Evolutionary conservation across 495 filamentous ascomycete species (phyloP), one percentile per base, ranked within the genome.

Genomic region (Podospora conica): DNA sequence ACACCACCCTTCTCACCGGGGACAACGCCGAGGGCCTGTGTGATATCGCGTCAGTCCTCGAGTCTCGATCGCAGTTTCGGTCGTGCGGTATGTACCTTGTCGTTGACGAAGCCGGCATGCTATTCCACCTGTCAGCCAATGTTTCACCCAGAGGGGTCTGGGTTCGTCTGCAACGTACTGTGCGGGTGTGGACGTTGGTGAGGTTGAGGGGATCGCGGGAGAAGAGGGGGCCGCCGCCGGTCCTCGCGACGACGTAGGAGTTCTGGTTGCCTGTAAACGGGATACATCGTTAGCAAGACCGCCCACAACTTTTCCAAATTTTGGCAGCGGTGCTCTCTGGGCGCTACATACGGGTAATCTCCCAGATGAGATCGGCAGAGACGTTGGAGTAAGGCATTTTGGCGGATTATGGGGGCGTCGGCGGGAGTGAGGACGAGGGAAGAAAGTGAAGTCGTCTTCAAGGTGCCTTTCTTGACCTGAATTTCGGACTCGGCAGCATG

Each of bases 201-300:
- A 97, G 77, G 83, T 98, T 98, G 69, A 97, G 80, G 69, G 92
- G 90, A 76, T 98, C 96, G 59, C 89, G 90, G 68, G 95, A 98
- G 86, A 98, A 93, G 80, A 88, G 90, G 70, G 88, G 81, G 73
- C 90, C 88, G 71, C 90, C 91, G 68, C 81, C 83, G 65, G 87
- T 91, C 78, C 92, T 87, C 88, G 96, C 96, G 71, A 94, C 91
- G 78, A 97, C 87, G 85, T 83, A 95, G 76, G 91, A 76, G 80
- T 92, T 96, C 79, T 90, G 83, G 77, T 75, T 77, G 77, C 93
- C 92, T 96, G 74, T 71, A 58, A 67, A 56, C 53, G 23, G 23
- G 3, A 7, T 20, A 48, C 11, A 58, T 53, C 1, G 60, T 70
- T 48, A 68, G 60, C 53, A 65, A 55, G 22, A 3, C 22, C 15